Base-by-base conservation (phyloP, 139 green algal genomes). In the Micromonas pusilla region DNA sequence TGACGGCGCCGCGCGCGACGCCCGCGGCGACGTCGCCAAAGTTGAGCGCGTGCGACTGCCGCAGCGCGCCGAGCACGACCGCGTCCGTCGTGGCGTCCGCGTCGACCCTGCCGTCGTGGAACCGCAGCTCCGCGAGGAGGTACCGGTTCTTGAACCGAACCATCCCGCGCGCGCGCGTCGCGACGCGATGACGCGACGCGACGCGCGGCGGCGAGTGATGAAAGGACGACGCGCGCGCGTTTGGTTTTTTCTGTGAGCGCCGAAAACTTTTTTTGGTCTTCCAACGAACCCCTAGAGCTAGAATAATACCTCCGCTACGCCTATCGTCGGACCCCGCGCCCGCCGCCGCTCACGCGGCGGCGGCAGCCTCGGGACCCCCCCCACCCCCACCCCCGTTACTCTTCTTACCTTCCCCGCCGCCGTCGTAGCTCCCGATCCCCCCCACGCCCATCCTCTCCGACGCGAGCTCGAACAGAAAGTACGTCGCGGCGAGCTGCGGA, bases 381-480 rank as follows among this genome's bases (percentile, higher is more conserved):
- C 45, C 45, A 23, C 45, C 9, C 16, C 45, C 45, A 57, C 45
- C 45, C 9, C 45, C 45, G 9, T n/a, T n/a, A n/a, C n/a, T 57
- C 9, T 57, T 57, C 45, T 16, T 57, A 57, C 9, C 45, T 16
- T 9, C 9, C 45, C 16, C 16, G 45, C 45, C 16, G 45, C 45
- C 9, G 13, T 70, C 63, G 30, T 70, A 70, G 6, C 30, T 13
- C 63, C 30, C 28, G 9, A 70, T 9, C 6, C 30, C 63, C 9
- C 30, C 30, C 28, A 70, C 30, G 63, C 28, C 63, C 6, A 70
- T 6, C 30, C 19, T 6, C 63, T 36, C 30, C 13, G 63, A 70
- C 28, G 30, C 63, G 63, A 73, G 28, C 73, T 79, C 73, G 73
- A 64, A 79, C 5, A 79, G n/a, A 45, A 52, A 76, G 33, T 79